Percentiles rank a stretch among this genome's conserved stretches.
Conservation (phyloP, 352 stramenopile genomes). For the Aphanomyces cochlioides region DNA sequence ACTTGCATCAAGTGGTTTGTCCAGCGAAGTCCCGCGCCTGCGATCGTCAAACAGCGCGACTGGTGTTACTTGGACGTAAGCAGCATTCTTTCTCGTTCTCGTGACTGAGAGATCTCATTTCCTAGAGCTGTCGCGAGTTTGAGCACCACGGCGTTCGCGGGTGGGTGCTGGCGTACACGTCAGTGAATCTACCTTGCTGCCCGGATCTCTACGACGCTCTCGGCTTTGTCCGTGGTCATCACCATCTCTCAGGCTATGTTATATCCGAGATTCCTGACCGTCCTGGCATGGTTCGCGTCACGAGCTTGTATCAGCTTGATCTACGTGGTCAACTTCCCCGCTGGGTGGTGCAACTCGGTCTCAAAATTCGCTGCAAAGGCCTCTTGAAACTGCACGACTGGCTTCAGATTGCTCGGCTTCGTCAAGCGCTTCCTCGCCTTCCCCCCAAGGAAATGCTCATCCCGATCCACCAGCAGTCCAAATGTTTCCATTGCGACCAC, state of each 20-base stretch:
- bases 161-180: conserved; percentile 1
- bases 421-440: background rate
- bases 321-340: background rate
- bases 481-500: background rate
- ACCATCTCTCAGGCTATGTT: background rate
- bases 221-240: background rate
- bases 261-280: background rate
- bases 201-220: background rate
- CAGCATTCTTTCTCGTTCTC: background rate
- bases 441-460: background rate
- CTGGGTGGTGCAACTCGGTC: background rate
- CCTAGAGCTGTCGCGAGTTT: conserved; percentile 4
- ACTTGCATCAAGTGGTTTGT: conserved; percentile 5
- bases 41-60: background rate
- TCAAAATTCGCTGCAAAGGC: background rate
- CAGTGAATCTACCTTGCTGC: background rate
- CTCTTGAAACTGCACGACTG: background rate
- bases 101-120: background rate
- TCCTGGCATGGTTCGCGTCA: background rate
- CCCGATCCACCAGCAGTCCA: background rate
- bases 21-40: background rate
- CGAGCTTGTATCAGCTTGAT: background rate
- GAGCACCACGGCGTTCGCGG: background rate
- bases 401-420: background rate
- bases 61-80: background rate